A percentile compares a stretch with the other conserved stretches of the same genome.
phyloP scores from a whole-genome alignment of 805 yeast species.

The Starmerella floris region DNA sequence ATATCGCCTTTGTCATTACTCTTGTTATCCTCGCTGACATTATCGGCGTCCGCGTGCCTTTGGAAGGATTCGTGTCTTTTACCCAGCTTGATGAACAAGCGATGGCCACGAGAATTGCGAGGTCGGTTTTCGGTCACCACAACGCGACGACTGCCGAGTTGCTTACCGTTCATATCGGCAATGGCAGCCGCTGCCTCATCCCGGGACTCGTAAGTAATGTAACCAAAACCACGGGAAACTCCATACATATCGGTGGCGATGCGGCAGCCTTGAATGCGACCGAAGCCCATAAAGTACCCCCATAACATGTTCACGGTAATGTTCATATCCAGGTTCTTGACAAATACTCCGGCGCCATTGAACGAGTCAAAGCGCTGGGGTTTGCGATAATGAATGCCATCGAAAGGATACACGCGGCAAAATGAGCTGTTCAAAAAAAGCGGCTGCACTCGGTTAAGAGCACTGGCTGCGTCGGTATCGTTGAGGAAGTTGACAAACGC shows the following conservation, averaged over 20 bases:
- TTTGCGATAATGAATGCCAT: constrained; percentile 3
- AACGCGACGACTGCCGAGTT: constrained; percentile 25
- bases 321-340: constrained; percentile 65
- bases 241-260: constrained; percentile 20
- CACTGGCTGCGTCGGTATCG: constrained; percentile 14
- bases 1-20: background rate
- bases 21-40: background rate
- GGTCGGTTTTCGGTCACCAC: constrained; percentile 55
- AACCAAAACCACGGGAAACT: constrained; percentile 22
- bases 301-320: constrained; percentile 32
- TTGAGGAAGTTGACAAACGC: constrained; percentile 19
- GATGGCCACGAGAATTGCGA: constrained; percentile 32
- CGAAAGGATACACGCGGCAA: constrained; percentile 18
- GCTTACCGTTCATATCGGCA: constrained; percentile 16
- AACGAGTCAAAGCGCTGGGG: constrained; percentile 12
- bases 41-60: constrained; percentile 31
- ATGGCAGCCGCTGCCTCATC: constrained; percentile 19
- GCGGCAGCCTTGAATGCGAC: constrained; percentile 18
- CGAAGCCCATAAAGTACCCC: constrained; percentile 15
- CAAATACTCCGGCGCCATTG: constrained; percentile 36
- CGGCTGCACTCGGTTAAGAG: constrained; percentile 13
- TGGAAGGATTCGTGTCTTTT: constrained; percentile 20
- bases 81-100: constrained; percentile 39
- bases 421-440: constrained; percentile 18
- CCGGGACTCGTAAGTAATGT: constrained; percentile 15